Base-by-base conservation (phyloP, 2,329 filamentous ascomycete species). In the Blastomyces emzantsi region DNA sequence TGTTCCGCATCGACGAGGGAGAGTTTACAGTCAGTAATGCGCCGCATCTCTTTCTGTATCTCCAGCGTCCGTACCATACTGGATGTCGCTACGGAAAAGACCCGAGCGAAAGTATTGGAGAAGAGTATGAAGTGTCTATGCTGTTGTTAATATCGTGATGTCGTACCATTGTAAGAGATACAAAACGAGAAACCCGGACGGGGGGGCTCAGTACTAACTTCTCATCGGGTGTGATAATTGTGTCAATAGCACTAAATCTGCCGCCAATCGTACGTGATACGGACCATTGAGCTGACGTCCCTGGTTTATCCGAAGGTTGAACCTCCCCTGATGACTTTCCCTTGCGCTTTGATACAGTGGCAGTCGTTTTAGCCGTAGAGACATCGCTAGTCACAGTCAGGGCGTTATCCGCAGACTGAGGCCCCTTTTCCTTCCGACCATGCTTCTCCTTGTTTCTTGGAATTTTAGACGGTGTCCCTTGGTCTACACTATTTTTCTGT, bases 21-120 rank as follows among this genome's bases (percentile, higher is more conserved):
- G 41, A 85, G 68, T 25, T 79, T 77, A 69, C 81, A 85, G 30
- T 79, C 79, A 28, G 79, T 75, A 28, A 87, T 76, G 13, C 72
- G 74, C 28, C 79, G 74, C 69, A 75, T 72, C 68, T 79, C 67
- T n/a, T 76, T 74, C 36, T 87, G 78, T n/a, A 56, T 66, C 15
- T 83, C 78, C 59, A 97, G 87, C 63, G 86, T 85, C 68, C 90
- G 87, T 56, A 90, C 81, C 28, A 95, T 84, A 60, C 95, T 83
- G 1, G 94, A 97, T 62, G 91, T 92, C 67, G 85, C 80, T 39
- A 90, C 85, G 1, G 90, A 89, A 75, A 94, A 96, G 33, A 96
- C 83, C 73, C 92, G 89, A 62, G 97, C 80, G 11, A 88, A 87
- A 36, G 85, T 87, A 65, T 87, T 84, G 70, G 90, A 90, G 41